These are phyloP conservation scores for thale cress (Arabidopsis thaliana) DNA, from an alignment of 345 rosid genomes.

Conservation along the genomic window TAIR10.1 NC_003070.9:29839501-29840000, in stretches of 20 bases:
- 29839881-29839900: constrained; percentile 75
- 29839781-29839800: constrained; percentile 72
- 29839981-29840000: constrained; percentile 77
- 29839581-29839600: constrained; percentile 85
- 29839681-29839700: constrained; percentile 93
- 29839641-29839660: constrained; percentile 77
- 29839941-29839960: constrained; percentile 59
- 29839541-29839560: constrained; percentile 57
- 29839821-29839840: constrained; percentile 64
- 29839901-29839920: constrained; percentile 92
- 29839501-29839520: constrained; percentile 48
- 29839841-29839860: constrained; percentile 79
- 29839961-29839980: constrained; percentile 91
- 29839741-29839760: constrained; percentile 79
- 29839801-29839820: constrained; percentile 68
- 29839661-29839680: constrained; percentile 94
- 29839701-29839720: constrained; percentile 65
- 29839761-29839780: constrained; percentile 78
- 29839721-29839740: constrained; percentile 60
- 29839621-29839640: constrained; percentile 82
- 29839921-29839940: constrained; percentile 95
- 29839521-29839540: constrained; percentile 49
- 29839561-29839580: constrained; percentile 82
- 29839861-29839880: constrained; percentile 57
- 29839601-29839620: constrained; percentile 83